These are phyloP conservation scores for Phalaenopsis equestris DNA, from an alignment of 106 monocot species.

Conservation along the genomic window DNA sequence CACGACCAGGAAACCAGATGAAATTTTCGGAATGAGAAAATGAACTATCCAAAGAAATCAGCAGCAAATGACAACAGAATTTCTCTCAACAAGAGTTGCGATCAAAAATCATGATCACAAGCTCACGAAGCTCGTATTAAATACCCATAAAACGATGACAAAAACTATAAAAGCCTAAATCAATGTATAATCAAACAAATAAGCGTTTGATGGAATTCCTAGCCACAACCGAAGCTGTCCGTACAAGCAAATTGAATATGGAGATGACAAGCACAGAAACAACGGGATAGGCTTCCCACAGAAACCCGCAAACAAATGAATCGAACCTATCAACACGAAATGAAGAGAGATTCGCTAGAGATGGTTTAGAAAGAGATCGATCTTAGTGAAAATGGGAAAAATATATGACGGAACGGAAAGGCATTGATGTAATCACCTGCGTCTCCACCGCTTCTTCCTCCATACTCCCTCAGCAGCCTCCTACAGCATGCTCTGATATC, in stretches of 20 bases:
- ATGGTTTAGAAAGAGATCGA: background rate
- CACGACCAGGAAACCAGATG: background rate
- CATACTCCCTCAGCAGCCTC: background rate
- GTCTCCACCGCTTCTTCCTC: slow-evolving; percentile 33
- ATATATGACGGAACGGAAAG: background rate
- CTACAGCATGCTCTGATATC: background rate
- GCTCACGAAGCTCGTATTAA: background rate
- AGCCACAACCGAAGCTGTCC: background rate
- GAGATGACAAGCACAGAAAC: background rate
- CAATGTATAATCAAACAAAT: background rate
- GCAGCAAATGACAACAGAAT: background rate
- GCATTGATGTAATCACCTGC: slow-evolving; percentile 18
- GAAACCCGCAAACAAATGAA: background rate
- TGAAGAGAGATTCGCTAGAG: background rate
- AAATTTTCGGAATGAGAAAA: background rate
- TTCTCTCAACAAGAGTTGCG: background rate
- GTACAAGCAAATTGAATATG: background rate
- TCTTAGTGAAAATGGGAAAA: background rate
- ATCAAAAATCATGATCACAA: background rate
- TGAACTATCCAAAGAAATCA: background rate
- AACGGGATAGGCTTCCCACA: background rate
- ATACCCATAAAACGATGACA: background rate
- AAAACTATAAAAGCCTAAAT: background rate
- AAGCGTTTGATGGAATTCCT: background rate
- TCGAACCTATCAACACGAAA: background rate